Conservation (phyloP, 2,329 filamentous ascomycete species). For the Sarocladiaceae sp. region DNA sequence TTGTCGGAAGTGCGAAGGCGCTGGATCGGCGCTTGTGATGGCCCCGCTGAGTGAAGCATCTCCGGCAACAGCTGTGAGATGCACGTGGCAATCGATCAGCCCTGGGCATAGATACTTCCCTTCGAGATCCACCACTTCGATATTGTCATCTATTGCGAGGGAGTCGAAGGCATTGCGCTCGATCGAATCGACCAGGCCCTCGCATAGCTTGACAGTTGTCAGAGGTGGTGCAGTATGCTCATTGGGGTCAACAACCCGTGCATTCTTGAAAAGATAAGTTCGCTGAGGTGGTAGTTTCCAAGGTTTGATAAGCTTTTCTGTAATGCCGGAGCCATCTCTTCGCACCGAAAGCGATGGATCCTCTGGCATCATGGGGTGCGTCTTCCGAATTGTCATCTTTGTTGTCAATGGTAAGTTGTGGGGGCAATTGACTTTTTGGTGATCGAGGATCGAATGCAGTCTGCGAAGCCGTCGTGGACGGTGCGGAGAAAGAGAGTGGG, state of each 20-base stretch:
- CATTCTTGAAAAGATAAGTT: conserved; percentile 33
- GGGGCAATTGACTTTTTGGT: no score
- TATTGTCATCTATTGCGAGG: neutral
- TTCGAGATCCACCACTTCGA: conserved; percentile 15
- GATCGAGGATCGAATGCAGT: no score
- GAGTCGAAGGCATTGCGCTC: neutral
- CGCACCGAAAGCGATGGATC: neutral
- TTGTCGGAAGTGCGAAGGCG: conserved; percentile 35
- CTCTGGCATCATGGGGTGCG: neutral
- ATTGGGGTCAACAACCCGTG: conserved; percentile 35
- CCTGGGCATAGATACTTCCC: conserved; percentile 26
- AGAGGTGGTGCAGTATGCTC: conserved; percentile 9
- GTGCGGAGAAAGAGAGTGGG: neutral
- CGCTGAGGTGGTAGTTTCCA: conserved; percentile 27
- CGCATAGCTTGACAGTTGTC: neutral
- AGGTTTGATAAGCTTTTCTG: conserved; percentile 23
- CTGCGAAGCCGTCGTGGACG: neutral
- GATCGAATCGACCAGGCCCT: neutral
- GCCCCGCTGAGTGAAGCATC: conserved; percentile 18
- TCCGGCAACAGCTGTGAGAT: conserved; percentile 24
- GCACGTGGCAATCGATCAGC: conserved; percentile 28
- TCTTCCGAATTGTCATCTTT: neutral
- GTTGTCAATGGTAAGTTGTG: no score
- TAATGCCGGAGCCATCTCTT: neutral
- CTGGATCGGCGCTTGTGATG: conserved; percentile 22